Percentiles rank a stretch among this genome's conserved stretches.
phyloP scores from a whole-genome alignment of 1,284 basidiomycete genomes.

The Volvariella volvacea region DNA sequence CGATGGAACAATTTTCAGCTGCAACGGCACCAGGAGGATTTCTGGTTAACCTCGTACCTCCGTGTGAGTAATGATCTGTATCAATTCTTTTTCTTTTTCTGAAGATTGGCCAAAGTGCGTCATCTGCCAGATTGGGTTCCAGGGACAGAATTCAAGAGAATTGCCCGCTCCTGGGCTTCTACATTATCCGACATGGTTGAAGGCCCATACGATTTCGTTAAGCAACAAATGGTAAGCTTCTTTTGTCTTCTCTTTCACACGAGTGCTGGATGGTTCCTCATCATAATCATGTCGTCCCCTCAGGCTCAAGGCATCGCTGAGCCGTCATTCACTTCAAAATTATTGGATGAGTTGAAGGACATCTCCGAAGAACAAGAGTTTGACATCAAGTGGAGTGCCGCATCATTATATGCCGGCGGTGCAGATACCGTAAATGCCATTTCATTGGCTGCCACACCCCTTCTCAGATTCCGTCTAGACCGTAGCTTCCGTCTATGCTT shows the following conservation, averaged over 20 bases:
- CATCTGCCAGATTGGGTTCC: conserved; percentile 19
- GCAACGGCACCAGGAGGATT: conserved; percentile 21
- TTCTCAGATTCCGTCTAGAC: conserved; percentile 19
- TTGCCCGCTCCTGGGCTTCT: conserved; percentile 15
- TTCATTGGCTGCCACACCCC: background rate
- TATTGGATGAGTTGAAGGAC: conserved; percentile 17
- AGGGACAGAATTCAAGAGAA: conserved; percentile 22
- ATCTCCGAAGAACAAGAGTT: conserved; percentile 19
- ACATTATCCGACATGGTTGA: conserved; percentile 12
- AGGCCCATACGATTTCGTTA: conserved; percentile 14
- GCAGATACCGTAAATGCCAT: conserved; percentile 23
- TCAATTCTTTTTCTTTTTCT: conserved; percentile 17
- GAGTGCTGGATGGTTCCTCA: too few species aligned
- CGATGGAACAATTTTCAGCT: conserved; percentile 15
- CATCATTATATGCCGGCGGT: conserved; percentile 28
- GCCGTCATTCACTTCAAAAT: conserved; percentile 22
- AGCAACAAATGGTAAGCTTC: conserved; percentile 12
- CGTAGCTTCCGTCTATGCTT: conserved; percentile 29
- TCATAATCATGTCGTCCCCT: too few species aligned
- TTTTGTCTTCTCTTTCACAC: background rate
- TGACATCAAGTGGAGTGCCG: conserved; percentile 31
- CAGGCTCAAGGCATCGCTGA: conserved; percentile 25
- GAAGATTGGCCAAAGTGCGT: background rate
- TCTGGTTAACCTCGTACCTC: conserved; percentile 24
- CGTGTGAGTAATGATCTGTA: conserved; percentile 7